Percentiles rank a stretch among this genome's conserved stretches.
phyloP scores from a whole-genome alignment of 306 rosid species.

The Elaeagnus macrophylla region DNA sequence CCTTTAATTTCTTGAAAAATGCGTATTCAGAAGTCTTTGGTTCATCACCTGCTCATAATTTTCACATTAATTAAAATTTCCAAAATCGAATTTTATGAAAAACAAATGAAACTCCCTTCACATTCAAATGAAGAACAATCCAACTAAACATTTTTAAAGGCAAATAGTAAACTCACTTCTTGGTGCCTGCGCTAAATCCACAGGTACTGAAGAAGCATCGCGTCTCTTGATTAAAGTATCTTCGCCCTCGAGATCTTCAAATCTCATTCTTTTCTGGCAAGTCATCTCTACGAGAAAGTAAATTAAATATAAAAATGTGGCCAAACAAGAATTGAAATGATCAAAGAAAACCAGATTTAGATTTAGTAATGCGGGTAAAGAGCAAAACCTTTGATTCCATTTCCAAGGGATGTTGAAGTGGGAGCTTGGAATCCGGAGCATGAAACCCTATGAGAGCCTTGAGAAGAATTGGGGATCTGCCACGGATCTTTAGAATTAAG shows the following conservation, averaged over 20 bases:
- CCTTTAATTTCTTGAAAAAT: slow-evolving; percentile 67
- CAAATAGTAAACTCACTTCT: slow-evolving; percentile 18
- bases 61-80: not conserved
- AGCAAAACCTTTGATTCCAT: slow-evolving; percentile 10
- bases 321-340: not conserved
- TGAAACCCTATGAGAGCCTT: slow-evolving; percentile 11
- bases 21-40: slow-evolving; percentile 84
- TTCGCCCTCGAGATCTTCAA: slow-evolving; percentile 18
- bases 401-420: slow-evolving; percentile 10
- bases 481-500: slow-evolving; percentile 14
- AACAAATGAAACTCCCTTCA: not conserved
- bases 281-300: not conserved
- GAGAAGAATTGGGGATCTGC: slow-evolving; percentile 4
- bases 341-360: not conserved
- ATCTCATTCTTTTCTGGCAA: slow-evolving; percentile 23
- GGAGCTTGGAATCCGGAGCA: slow-evolving; percentile 11
- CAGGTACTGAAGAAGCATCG: slow-evolving; percentile 16
- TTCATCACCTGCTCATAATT: slow-evolving; percentile 24
- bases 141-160: not conserved
- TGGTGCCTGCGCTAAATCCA: slow-evolving; percentile 11
- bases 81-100: not conserved
- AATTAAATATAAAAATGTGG: not conserved
- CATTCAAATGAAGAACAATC: too few relatives aligned
- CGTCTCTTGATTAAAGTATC: slow-evolving; percentile 1
- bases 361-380: too few relatives aligned